phyloP scores from a whole-genome alignment of 2,329 filamentous ascomycete genomes.

The Penicillium sp. region DNA sequence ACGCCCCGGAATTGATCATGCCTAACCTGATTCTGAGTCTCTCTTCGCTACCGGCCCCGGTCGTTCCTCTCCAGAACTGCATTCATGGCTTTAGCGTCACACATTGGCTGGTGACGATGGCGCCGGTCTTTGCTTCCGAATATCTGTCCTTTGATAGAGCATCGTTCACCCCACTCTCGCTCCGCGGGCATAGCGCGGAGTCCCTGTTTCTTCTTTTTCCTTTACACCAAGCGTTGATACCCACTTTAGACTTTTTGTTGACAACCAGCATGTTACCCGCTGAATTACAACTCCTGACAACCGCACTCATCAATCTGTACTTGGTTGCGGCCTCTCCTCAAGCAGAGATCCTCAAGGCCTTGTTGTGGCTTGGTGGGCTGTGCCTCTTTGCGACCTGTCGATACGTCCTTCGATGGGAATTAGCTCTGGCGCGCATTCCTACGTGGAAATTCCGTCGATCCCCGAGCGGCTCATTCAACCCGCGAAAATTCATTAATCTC shows the following conservation, averaged over 20 bases:
- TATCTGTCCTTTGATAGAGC: conserved; percentile 33
- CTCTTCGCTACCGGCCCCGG: conserved; percentile 64
- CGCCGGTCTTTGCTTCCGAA: conserved; percentile 57
- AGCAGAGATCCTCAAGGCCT: conserved; percentile 72
- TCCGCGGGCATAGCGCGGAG: conserved; percentile 49
- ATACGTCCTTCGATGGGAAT: conserved; percentile 72
- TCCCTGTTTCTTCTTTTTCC: conserved; percentile 66
- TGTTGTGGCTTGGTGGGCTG: conserved; percentile 80
- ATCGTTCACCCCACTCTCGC: conserved; percentile 27
- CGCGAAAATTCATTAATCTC: conserved; percentile 36
- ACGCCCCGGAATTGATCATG: conserved; percentile 57
- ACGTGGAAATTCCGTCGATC: conserved; percentile 77
- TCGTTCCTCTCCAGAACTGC: conserved; percentile 61
- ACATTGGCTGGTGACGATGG: conserved; percentile 73
- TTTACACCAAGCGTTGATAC: conserved; percentile 70
- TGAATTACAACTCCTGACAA: conserved; percentile 81
- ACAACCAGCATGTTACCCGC: conserved; percentile 82
- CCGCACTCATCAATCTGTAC: conserved; percentile 73
- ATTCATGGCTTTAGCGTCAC: conserved; percentile 55
- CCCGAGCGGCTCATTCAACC: conserved; percentile 32
- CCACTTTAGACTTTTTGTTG: conserved; percentile 70
- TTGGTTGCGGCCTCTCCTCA: conserved; percentile 76
- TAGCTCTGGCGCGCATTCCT: conserved; percentile 79
- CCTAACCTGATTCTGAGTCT: conserved; percentile 79
- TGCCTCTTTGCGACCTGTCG: conserved; percentile 67